Conservation (phyloP, 352 stramenopile species). For the Phytophthora constricta region DNA sequence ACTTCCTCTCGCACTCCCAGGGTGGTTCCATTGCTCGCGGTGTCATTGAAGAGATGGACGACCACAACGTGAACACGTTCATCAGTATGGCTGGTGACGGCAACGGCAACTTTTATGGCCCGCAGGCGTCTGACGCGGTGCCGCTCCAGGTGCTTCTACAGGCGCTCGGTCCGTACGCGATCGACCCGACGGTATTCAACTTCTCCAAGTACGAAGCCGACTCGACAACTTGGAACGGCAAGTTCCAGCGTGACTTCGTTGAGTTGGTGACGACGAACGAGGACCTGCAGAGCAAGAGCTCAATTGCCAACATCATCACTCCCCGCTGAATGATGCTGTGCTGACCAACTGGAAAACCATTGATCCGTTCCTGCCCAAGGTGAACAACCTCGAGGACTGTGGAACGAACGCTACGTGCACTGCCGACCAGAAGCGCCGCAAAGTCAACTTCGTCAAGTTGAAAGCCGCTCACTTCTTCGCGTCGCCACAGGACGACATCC, state of each 20-base stretch:
- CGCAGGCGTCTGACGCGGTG: slow-evolving; percentile 41
- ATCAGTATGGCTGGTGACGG: slow-evolving; percentile 56
- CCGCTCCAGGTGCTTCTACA: slow-evolving; percentile 49
- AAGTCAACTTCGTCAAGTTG: slow-evolving; percentile 53
- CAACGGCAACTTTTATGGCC: slow-evolving; percentile 65
- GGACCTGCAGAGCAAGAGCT: slow-evolving; percentile 40
- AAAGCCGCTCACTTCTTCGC: slow-evolving; percentile 58
- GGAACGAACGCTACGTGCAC: slow-evolving; percentile 21
- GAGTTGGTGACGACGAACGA: slow-evolving; percentile 38
- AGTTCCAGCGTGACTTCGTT: slow-evolving; percentile 51
- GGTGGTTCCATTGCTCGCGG: slow-evolving; percentile 50
- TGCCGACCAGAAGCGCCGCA: slow-evolving; percentile 39
- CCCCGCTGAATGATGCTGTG: slow-evolving; percentile 35
- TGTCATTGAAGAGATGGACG: slow-evolving; percentile 65
- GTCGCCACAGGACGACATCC: slow-evolving; percentile 50
- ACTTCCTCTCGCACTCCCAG: slow-evolving; percentile 60
- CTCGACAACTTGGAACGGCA: slow-evolving; percentile 37
- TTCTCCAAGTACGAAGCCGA: slow-evolving; percentile 48
- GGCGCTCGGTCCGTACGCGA: slow-evolving; percentile 40
- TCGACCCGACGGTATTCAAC: slow-evolving; percentile 42
- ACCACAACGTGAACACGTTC: slow-evolving; percentile 59
- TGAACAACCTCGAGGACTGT: slow-evolving; percentile 48
- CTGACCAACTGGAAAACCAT: slow-evolving; percentile 49
- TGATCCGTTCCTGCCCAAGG: slow-evolving; percentile 47
- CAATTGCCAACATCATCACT: slow-evolving; percentile 45